A percentile compares a stretch with the other conserved stretches of the same genome.
These are phyloP conservation scores for Colletotrichum orchidophilum DNA, from an alignment of 2,329 filamentous ascomycete species.

Conservation along the genomic window DNA sequence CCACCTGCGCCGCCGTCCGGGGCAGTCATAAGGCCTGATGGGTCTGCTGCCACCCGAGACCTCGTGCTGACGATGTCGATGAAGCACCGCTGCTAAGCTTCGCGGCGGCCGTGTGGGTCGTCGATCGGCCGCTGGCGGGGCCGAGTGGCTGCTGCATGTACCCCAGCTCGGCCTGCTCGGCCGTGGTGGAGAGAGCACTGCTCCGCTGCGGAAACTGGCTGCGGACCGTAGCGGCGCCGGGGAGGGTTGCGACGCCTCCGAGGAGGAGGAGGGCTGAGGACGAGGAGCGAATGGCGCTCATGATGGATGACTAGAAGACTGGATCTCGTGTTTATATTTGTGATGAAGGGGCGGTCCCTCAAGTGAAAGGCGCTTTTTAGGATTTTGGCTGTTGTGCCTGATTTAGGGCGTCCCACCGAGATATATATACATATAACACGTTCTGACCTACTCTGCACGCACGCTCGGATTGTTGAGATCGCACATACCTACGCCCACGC, in stretches of 20 bases:
- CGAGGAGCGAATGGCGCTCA: slow-evolving; percentile 28
- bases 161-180: slow-evolving; percentile 25
- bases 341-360: slow-evolving; percentile 4
- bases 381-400: neutral
- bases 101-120: neutral
- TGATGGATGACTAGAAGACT: neutral
- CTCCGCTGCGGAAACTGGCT: slow-evolving; percentile 23
- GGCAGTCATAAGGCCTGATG: slow-evolving; percentile 29
- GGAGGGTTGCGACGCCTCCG: slow-evolving; percentile 36
- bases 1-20: slow-evolving; percentile 22
- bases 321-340: neutral
- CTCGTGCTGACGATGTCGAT: neutral
- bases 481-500: slow-evolving; percentile 9
- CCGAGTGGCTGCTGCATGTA: slow-evolving; percentile 31
- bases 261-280: slow-evolving; percentile 36
- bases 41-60: slow-evolving; percentile 19
- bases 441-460: neutral
- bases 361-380: neutral
- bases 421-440: slow-evolving; percentile 3
- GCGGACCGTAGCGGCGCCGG: slow-evolving; percentile 36
- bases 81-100: neutral
- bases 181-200: neutral
- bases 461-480: slow-evolving; percentile 19
- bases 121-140: slow-evolving; percentile 5
- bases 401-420: neutral